phyloP scores from a whole-genome alignment of 1,284 basidiomycete genomes.

The Rhodotorula sp. region DNA sequence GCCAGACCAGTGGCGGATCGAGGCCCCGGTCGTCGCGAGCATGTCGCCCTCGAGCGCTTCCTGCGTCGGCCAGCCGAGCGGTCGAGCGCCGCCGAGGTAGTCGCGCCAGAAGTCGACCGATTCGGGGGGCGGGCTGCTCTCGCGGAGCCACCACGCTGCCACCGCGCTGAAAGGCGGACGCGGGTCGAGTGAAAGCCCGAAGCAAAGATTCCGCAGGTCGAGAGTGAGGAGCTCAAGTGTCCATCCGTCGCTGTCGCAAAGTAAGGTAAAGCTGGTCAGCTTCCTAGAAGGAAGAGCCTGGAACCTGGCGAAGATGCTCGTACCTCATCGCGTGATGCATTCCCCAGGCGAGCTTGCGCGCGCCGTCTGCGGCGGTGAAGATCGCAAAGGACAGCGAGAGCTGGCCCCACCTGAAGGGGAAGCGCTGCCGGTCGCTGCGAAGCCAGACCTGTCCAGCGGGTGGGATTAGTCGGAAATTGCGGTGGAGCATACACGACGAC shows the following conservation, averaged over 20 bases:
- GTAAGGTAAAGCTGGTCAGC: not conserved
- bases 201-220: conserved; percentile 40
- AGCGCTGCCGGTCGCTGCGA: conserved; percentile 19
- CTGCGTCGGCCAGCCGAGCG: conserved; percentile 33
- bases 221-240: conserved; percentile 43
- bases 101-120: conserved; percentile 35
- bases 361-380: conserved; percentile 13
- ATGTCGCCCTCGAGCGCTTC: conserved; percentile 19
- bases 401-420: conserved; percentile 38
- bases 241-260: conserved; percentile 39
- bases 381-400: conserved; percentile 36
- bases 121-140: not conserved
- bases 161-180: conserved; percentile 34
- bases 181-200: conserved; percentile 6
- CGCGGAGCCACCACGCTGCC: conserved; percentile 36
- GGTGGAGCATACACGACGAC: not conserved
- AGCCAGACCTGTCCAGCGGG: conserved; percentile 30
- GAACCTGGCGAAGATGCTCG: not conserved
- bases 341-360: conserved; percentile 38
- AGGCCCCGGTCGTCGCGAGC: conserved; percentile 31
- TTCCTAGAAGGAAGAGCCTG: not conserved
- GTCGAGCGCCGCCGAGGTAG: conserved; percentile 30
- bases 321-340: conserved; percentile 44
- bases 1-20: conserved; percentile 29
- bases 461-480: not conserved